A percentile compares a stretch with the other conserved stretches of the same genome.
These are phyloP conservation scores for Inosperma sp. DNA, from an alignment of 768 basidiomycete species.

Conservation along the genomic window DNA sequence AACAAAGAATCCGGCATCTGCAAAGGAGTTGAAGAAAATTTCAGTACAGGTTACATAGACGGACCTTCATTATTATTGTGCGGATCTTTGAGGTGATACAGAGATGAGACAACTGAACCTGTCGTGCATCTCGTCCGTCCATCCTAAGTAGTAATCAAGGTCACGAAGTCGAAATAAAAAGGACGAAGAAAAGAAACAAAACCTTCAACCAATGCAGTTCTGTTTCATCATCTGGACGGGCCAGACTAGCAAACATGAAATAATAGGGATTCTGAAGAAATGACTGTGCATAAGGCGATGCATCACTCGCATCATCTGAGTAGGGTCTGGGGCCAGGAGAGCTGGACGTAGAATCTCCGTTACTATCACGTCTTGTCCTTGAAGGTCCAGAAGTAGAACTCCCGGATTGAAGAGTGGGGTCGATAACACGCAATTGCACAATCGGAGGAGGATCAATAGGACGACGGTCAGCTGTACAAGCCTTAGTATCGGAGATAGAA, in stretches of 20 bases:
- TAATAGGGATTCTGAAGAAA: constrained; percentile 92
- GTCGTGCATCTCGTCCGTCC: constrained; percentile 90
- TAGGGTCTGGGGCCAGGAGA: constrained; percentile 10
- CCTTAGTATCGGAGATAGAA: too few relatives aligned
- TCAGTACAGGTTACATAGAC: constrained; percentile 5
- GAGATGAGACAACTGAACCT: constrained; percentile 81
- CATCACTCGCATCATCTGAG: constrained; percentile 29
- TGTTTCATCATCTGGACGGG: constrained; percentile 82
- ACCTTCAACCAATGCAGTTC: constrained; percentile 84
- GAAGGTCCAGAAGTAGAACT: constrained; percentile 7
- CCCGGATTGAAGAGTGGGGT: constrained; percentile 39
- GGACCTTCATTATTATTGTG: constrained; percentile 45
- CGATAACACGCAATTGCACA: constrained; percentile 87
- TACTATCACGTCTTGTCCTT: constrained; percentile 16
- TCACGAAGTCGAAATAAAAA: not conserved
- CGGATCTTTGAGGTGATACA: constrained; percentile 86
- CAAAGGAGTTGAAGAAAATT: constrained; percentile 20
- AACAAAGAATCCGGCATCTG: constrained; percentile 91
- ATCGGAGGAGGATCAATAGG: constrained; percentile 97
- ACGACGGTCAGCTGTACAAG: constrained; percentile 73
- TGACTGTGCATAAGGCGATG: constrained; percentile 44
- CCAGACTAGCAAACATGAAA: constrained; percentile 91
- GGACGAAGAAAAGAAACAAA: not conserved
- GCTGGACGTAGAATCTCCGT: constrained; percentile 8
- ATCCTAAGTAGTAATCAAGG: constrained; percentile 44